Conservation (phyloP, 768 basidiomycete genomes). For the Cytidiella melzeri region DNA sequence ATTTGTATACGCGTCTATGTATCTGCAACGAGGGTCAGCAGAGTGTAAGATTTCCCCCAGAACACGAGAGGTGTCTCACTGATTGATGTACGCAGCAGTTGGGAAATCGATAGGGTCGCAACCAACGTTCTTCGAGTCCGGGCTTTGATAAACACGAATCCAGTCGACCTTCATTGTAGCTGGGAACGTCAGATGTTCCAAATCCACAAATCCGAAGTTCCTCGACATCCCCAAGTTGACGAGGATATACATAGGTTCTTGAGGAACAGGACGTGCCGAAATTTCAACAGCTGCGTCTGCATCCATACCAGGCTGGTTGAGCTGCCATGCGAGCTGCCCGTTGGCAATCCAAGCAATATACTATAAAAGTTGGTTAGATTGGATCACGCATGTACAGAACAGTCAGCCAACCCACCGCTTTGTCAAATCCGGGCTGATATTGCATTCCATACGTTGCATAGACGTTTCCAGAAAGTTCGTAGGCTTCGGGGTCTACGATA, state of each 20-base stretch:
- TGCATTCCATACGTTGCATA: conserved; percentile 77
- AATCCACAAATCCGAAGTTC: conserved; percentile 58
- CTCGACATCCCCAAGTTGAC: conserved; percentile 56
- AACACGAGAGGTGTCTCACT: conserved; percentile 32
- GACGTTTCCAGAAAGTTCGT: conserved; percentile 48
- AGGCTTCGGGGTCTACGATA: conserved; percentile 59
- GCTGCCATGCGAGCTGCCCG: conserved; percentile 60
- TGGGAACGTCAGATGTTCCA: conserved; percentile 43
- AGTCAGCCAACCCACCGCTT: conserved; percentile 50
- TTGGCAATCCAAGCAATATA: conserved; percentile 81
- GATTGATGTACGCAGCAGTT: conserved; percentile 71
- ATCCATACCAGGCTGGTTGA: conserved; percentile 56
- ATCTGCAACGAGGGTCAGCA: conserved; percentile 30
- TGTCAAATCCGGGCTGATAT: conserved; percentile 63
- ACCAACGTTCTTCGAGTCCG: conserved; percentile 45
- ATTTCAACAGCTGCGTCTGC: conserved; percentile 55
- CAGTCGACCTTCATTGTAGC: conserved; percentile 73
- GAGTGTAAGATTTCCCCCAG: background rate
- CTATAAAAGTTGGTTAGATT: conserved; percentile 22
- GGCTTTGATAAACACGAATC: conserved; percentile 70
- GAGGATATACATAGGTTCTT: conserved; percentile 77
- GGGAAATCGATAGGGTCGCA: conserved; percentile 73
- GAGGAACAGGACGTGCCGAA: conserved; percentile 62
- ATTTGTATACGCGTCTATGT: conserved; percentile 68
- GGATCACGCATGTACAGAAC: conserved; percentile 34